A percentile compares a stretch with the other conserved stretches of the same genome.
phyloP scores from a whole-genome alignment of 2,329 filamentous ascomycete genomes.

The Cladophialophora psammophila region DNA sequence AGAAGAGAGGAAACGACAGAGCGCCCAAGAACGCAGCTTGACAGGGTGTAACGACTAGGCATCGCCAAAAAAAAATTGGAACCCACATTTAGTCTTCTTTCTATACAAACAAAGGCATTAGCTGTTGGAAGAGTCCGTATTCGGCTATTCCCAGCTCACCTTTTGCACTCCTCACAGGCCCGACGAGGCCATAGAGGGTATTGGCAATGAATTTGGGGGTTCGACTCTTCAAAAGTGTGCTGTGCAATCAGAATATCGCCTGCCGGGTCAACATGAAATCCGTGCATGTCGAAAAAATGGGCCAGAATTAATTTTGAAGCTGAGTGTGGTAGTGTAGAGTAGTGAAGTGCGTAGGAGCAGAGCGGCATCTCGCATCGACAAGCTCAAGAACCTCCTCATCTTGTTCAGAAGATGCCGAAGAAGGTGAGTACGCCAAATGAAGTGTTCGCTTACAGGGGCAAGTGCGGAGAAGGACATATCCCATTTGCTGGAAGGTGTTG shows the following conservation, averaged over 20 bases:
- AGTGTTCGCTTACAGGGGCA: background rate
- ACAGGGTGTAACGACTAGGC: background rate
- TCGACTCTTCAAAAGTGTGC: background rate
- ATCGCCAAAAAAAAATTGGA: background rate
- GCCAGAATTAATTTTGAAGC: background rate
- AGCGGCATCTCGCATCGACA: background rate
- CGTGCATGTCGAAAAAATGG: background rate
- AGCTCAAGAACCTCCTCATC: background rate
- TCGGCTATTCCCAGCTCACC: background rate
- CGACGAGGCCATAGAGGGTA: slow-evolving; percentile 5
- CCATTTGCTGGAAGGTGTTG: background rate
- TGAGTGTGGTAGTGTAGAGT: background rate
- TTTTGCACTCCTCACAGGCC: slow-evolving; percentile 19
- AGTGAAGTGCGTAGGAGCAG: background rate
- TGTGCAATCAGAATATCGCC: background rate
- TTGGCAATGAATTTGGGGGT: slow-evolving; percentile 7
- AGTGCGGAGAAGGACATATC: background rate
- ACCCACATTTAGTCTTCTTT: background rate
- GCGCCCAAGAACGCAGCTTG: background rate
- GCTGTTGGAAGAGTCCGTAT: background rate
- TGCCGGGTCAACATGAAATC: background rate
- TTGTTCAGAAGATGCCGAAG: background rate
- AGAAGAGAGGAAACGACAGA: background rate
- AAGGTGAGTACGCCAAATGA: background rate
- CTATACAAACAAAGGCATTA: background rate